Percentiles rank a stretch among this genome's conserved stretches.
phyloP scores from a whole-genome alignment of 2,329 filamentous ascomycete species.

The Ophiostoma triangulosporum region DNA sequence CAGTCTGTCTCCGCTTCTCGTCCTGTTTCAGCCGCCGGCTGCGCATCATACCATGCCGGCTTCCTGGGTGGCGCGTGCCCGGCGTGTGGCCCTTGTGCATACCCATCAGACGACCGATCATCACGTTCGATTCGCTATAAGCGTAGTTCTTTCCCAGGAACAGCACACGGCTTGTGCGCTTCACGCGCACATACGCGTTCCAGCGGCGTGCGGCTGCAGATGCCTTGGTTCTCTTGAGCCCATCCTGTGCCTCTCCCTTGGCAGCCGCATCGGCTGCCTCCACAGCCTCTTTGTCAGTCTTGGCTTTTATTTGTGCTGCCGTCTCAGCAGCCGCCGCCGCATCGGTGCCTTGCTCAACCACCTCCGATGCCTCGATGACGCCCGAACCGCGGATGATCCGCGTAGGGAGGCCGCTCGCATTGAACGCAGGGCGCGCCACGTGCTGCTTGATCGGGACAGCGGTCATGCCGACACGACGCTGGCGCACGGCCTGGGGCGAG shows the following conservation, averaged over 20 bases:
- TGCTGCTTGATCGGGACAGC: slow-evolving; percentile 29
- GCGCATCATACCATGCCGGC: slow-evolving; percentile 36
- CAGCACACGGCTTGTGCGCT: slow-evolving; percentile 13
- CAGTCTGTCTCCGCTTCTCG: slow-evolving; percentile 6
- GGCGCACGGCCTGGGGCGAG: slow-evolving; percentile 57
- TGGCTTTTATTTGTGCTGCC: not conserved
- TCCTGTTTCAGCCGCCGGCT: slow-evolving; percentile 10
- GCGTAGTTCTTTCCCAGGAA: slow-evolving; percentile 31
- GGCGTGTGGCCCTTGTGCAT: slow-evolving; percentile 36
- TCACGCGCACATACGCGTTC: slow-evolving; percentile 14
- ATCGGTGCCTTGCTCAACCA: not conserved
- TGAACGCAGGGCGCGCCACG: slow-evolving; percentile 21
- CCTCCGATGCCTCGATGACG: slow-evolving; percentile 6
- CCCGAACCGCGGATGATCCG: slow-evolving; percentile 20
- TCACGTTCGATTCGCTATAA: slow-evolving; percentile 48
- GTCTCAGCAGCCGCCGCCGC: not conserved
- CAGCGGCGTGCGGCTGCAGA: slow-evolving; percentile 12
- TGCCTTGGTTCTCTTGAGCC: slow-evolving; percentile 4
- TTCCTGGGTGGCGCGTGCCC: slow-evolving; percentile 30
- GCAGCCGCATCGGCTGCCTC: not conserved
- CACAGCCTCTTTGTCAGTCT: slow-evolving; percentile 4
- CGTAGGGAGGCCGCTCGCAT: slow-evolving; percentile 22
- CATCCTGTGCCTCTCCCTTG: not conserved
- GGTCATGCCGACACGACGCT: slow-evolving; percentile 63
- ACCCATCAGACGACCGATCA: slow-evolving; percentile 39